Evolutionary conservation across 257 asterid genomes (phyloP).

Genomic region (Orobanche coerulescens): DNA sequence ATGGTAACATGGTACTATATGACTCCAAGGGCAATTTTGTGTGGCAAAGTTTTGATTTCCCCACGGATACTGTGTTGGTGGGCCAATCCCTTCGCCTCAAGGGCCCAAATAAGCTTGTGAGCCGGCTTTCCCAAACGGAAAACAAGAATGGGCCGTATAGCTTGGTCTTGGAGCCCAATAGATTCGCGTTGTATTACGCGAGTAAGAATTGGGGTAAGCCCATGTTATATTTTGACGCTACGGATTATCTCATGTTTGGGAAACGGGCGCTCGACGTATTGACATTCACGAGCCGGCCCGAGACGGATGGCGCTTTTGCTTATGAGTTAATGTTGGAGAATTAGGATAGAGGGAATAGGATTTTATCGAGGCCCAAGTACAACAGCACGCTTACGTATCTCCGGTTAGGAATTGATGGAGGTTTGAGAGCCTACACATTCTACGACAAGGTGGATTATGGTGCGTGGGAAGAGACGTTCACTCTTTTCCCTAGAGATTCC

Average conservation of each 20-base stretch:
- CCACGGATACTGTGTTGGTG: constrained; percentile 26
- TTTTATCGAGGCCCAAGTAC: constrained; percentile 26
- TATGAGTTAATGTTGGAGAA: constrained; percentile 9
- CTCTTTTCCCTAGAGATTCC: constrained; percentile 19
- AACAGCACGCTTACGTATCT: constrained; percentile 37
- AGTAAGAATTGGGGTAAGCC: constrained; percentile 13
- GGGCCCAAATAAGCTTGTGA: constrained; percentile 27
- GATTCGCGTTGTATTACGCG: constrained; percentile 20
- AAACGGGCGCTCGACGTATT: background rate
- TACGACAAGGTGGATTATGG: background rate
- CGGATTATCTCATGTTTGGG: background rate
- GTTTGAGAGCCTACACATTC: constrained; percentile 30
- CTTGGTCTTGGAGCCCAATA: constrained; percentile 24
- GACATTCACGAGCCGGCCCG: constrained; percentile 15
- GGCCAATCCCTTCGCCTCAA: constrained; percentile 25
- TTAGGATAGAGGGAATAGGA: background rate
- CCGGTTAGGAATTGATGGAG: constrained; percentile 41
- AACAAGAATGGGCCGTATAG: constrained; percentile 24
- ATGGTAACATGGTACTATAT: constrained; percentile 32
- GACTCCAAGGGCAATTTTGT: constrained; percentile 25
- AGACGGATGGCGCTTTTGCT: background rate
- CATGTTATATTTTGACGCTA: constrained; percentile 18
- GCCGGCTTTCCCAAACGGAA: constrained; percentile 16
- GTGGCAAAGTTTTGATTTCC: constrained; percentile 37
- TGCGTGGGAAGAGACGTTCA: constrained; percentile 29